Evolutionary conservation across 805 yeast genomes (phyloP).

Genomic region (Kuraishia molischiana): DNA sequence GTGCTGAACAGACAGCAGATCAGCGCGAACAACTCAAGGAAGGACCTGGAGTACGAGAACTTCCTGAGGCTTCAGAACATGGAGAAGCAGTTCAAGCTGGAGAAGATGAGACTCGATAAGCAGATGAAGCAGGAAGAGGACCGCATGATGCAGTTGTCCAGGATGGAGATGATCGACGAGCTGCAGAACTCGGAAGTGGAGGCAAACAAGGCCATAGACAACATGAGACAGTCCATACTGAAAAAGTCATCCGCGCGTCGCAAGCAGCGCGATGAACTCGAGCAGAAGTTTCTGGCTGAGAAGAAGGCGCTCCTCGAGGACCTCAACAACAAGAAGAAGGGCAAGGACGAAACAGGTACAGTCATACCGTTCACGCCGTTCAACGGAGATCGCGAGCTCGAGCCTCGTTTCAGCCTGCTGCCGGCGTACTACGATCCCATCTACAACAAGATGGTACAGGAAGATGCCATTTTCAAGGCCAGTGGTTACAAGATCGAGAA

Average conservation of each 20-base stretch:
- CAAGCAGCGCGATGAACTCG: slow-evolving; percentile 37
- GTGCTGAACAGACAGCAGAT: slow-evolving; percentile 67
- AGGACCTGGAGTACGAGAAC: slow-evolving; percentile 60
- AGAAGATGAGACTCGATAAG: slow-evolving; percentile 54
- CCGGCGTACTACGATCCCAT: slow-evolving; percentile 53
- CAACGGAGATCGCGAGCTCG: slow-evolving; percentile 70
- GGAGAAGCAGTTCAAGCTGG: slow-evolving; percentile 62
- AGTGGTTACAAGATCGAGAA: slow-evolving; percentile 72
- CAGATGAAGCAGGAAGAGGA: slow-evolving; percentile 46
- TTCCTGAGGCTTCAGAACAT: slow-evolving; percentile 54
- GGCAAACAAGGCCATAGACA: slow-evolving; percentile 39
- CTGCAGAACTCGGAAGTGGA: slow-evolving; percentile 29
- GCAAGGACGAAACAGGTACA: slow-evolving; percentile 22
- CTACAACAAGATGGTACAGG: slow-evolving; percentile 23
- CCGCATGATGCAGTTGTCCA: slow-evolving; percentile 29
- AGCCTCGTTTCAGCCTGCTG: slow-evolving; percentile 35
- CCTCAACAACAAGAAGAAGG: slow-evolving; percentile 12
- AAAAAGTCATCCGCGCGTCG: slow-evolving; percentile 60
- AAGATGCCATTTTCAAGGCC: slow-evolving; percentile 62
- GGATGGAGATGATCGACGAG: slow-evolving; percentile 44
- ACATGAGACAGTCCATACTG: slow-evolving; percentile 41
- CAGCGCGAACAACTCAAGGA: slow-evolving; percentile 63
- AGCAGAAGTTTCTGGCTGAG: slow-evolving; percentile 16
- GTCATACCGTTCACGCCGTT: slow-evolving; percentile 82
- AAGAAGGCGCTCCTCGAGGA: slow-evolving; percentile 13